Base-by-base conservation (phyloP, 1,284 basidiomycete species). In the Cryptococcus maquisensis region DNA sequence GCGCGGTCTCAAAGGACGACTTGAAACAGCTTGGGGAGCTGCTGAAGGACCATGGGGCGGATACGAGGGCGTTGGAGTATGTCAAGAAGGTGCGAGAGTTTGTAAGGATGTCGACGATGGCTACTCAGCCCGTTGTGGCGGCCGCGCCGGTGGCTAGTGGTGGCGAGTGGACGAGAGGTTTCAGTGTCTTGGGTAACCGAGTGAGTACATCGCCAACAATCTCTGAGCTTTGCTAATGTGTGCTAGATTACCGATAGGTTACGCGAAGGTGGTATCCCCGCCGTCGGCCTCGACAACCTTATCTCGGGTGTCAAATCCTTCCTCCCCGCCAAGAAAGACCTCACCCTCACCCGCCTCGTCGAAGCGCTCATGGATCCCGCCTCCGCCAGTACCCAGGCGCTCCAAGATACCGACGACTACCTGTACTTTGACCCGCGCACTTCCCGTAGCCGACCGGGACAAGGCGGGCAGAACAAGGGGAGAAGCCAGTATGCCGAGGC, bases 231-330 rank as follows among this genome's bases (percentile, higher is more conserved):
- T 18, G 48, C 53, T 59, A 46, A 56, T 38, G 12, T 23, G 21
- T 21, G 26, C 26, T 49, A 69, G 60, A 82, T 96, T 47, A 94
- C 93, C 1, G 92, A 95, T 73, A 83, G 91, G 44, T 79, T 99
- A 57, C 91, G 96, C 76, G 95, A 97, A 72, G 89, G 91, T 37
- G 92, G 92, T 21, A 76, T 83, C 64, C 75, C 75, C 45, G 77
- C 77, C n/a, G 79, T 78, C 18, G 79, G 79, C 0, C 81, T 96
- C 39, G 95, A 98, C 71, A 95, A 96, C 72, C 80, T 98, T 12
- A 90, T 99, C 55, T 94, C 93, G 1, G 95, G 94, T 28, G 96
- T 99, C 57, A 97, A 97, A 76, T 98, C 97, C 78, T 95, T 99
- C 81, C 78, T 99, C 13, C 96, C 96, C 0, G 87, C 90, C 0